Percentiles rank a stretch among this genome's conserved stretches.
phyloP scores from a whole-genome alignment of 2,329 filamentous ascomycete species.

The Colletotrichum musae region DNA sequence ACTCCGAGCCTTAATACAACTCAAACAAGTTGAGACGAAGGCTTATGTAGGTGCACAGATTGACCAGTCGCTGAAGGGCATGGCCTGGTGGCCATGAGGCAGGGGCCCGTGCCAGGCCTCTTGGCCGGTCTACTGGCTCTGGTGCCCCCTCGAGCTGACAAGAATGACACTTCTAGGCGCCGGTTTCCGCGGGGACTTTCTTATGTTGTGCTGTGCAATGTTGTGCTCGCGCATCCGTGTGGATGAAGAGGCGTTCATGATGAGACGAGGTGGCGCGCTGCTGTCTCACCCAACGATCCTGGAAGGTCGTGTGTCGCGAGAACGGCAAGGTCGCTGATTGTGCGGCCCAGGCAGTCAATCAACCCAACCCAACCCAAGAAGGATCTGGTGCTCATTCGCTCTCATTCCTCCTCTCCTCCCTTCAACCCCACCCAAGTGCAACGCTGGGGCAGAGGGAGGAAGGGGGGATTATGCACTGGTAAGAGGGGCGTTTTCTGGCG shows the following conservation, averaged over 20 bases:
- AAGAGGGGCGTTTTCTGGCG: conserved; percentile 28
- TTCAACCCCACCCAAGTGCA: conserved; percentile 12
- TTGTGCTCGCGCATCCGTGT: conserved; percentile 22
- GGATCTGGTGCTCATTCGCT: conserved; percentile 12
- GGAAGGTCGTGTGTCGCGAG: background rate
- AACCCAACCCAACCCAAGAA: background rate
- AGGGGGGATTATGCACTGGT: background rate
- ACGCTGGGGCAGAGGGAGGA: background rate
- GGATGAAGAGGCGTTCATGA: conserved; percentile 31
- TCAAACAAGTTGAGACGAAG: conserved; percentile 41
- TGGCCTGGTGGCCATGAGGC: conserved; percentile 31
- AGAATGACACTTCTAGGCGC: conserved; percentile 23
- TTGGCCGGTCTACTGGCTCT: conserved; percentile 5
- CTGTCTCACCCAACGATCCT: conserved; percentile 31
- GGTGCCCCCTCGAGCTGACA: conserved; percentile 26
- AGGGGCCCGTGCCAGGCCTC: conserved; percentile 31
- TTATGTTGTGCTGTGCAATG: conserved; percentile 17
- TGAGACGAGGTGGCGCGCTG: conserved; percentile 38
- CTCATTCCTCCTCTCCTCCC: background rate
- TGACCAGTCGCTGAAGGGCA: conserved; percentile 14
- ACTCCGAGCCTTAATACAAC: conserved; percentile 37
- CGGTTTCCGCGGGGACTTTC: conserved; percentile 17
- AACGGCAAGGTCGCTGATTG: background rate
- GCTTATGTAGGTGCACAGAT: conserved; percentile 39
- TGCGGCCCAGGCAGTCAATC: background rate